Evolutionary conservation across 1,139 yeast genomes (phyloP), one percentile per base, ranked within the genome.

Genomic region (Geotrichum candidum): DNA sequence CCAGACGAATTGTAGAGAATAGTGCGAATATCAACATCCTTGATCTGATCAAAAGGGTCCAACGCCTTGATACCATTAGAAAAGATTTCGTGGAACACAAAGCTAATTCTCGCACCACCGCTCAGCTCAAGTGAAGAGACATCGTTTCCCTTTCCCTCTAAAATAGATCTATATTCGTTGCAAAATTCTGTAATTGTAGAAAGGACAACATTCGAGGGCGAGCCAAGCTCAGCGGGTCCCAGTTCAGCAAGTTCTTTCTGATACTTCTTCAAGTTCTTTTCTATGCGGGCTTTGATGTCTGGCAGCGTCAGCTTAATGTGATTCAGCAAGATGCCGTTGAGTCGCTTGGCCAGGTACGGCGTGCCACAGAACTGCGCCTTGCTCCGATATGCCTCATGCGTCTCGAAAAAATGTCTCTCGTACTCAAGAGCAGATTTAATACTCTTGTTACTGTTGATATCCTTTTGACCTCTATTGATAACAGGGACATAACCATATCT

Each of bases 41-140:
- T 92, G 71, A 94, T 91, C 75, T 92, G 96, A 74, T 94, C 99
- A 76, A 90, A 95, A 61, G 99, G 99, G 74, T 95, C 99, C 65
- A 94, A 80, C 0, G 98, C 90, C 72, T 86, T 85, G 65, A 94
- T 84, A 77, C 99, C 99, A 73, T 90, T 91, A 74, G 94, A 88
- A 80, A 86, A 94, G 64, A 94, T 88, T 77, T 94, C 99, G 74
- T 94, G 99, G 80, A 94, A 94, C 35, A 94, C 99, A 80, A 92
- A 95, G 38, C 96, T 87, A 68, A 94, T 89, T 82, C 99, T 89
- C 1, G 99, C 99, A 76, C 99, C 99, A 75, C 97, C 97, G 67
- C 92, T 86, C 68, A 91, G 82, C 76, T 91, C 97, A 74, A 88
- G 87, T 78, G 71, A 73, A 85, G 91, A 86, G 88, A 55, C 95